Evolutionary conservation across 192 early-diverging fungal genomes (phyloP).

Genomic region (Backusella liffmaniae): DNA sequence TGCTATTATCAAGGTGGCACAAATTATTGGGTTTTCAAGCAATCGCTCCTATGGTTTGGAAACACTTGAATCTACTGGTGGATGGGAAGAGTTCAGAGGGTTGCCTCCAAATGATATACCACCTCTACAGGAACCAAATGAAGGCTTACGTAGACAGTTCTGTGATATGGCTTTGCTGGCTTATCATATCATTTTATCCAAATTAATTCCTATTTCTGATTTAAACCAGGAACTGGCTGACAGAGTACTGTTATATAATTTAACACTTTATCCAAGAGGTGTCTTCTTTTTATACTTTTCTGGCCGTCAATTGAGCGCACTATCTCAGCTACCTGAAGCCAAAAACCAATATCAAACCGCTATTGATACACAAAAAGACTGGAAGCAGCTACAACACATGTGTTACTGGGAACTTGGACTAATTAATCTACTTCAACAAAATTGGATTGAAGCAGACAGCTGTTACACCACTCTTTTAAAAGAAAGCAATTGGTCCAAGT

Average conservation of each 20-base stretch:
- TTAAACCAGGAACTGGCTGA: constrained; percentile 66
- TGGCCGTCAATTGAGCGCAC: constrained; percentile 61
- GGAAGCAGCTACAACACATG: constrained; percentile 80
- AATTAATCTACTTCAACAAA: constrained; percentile 57
- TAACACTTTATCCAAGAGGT: constrained; percentile 60
- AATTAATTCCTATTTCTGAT: constrained; percentile 67
- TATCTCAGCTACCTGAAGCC: constrained; percentile 56
- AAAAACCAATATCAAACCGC: constrained; percentile 57
- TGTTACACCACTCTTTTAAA: constrained; percentile 63
- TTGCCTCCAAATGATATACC: constrained; percentile 34
- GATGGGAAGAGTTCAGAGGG: constrained; percentile 54
- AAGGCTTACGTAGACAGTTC: constrained; percentile 78
- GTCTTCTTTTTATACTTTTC: constrained; percentile 75
- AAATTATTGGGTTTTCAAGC: constrained; percentile 81
- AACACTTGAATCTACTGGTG: constrained; percentile 68
- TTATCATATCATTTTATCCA: constrained; percentile 78
- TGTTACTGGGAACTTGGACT: constrained; percentile 81
- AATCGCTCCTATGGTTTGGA: constrained; percentile 75
- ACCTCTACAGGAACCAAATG: constrained; percentile 39
- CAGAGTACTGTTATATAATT: constrained; percentile 50
- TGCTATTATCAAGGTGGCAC: constrained; percentile 69
- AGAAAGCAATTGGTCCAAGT: constrained; percentile 86
- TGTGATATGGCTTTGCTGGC: constrained; percentile 63
- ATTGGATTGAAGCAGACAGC: constrained; percentile 61
- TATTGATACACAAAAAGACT: constrained; percentile 58